Conservation (phyloP, 164 flowering plant genomes). For the Brasenia schreberi region DNA sequence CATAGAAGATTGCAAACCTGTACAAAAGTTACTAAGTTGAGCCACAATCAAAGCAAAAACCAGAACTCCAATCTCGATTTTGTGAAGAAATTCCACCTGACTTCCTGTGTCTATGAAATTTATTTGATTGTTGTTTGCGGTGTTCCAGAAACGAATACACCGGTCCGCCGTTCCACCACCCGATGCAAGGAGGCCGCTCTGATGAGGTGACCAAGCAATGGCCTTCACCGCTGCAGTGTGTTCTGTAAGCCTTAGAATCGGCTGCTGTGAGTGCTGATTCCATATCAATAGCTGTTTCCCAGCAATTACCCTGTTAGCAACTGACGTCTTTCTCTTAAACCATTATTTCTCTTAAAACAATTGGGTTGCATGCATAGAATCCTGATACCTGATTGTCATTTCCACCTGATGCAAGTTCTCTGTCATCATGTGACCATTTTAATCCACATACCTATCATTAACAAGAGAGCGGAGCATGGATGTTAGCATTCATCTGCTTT, state of each 20-base stretch:
- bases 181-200: slow-evolving; percentile 86
- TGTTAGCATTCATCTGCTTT: neutral
- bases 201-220: slow-evolving; percentile 98
- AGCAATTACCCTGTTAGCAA: neutral
- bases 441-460: slow-evolving; percentile 75
- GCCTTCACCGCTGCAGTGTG: slow-evolving; percentile 99
- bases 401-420: slow-evolving; percentile 99
- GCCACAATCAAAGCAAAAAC: neutral
- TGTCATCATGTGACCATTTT: slow-evolving; percentile 98
- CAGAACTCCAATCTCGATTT: neutral
- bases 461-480: slow-evolving; percentile 1
- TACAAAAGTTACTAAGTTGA: neutral
- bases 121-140: slow-evolving; percentile 70
- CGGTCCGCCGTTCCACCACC: slow-evolving; percentile 99
- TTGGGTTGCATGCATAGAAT: too few species aligned
- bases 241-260: slow-evolving; percentile 59
- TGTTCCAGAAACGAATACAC: slow-evolving; percentile 97
- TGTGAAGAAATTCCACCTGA: slow-evolving; percentile 38
- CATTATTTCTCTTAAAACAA: too few species aligned
- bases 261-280: slow-evolving; percentile 91
- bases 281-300: slow-evolving; percentile 71
- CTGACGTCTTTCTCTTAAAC: neutral
- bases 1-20: slow-evolving; percentile 96
- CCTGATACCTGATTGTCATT: slow-evolving; percentile 88
- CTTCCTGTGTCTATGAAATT: slow-evolving; percentile 86